Base-by-base conservation (phyloP, 1,284 basidiomycete species). In the Rhodotorula mucilaginosa region DNA sequence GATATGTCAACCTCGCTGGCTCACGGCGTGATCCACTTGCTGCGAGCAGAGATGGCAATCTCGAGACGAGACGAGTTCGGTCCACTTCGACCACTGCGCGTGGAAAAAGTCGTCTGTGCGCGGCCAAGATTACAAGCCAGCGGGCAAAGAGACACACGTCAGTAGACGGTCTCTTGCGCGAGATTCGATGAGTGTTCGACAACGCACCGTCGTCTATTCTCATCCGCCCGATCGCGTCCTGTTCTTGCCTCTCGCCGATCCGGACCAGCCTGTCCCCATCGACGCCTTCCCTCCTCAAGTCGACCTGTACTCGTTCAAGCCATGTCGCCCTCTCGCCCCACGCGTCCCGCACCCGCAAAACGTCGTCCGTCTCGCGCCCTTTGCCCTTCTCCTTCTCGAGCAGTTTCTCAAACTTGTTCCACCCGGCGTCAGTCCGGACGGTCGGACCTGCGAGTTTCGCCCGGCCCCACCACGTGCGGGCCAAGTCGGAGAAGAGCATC, bases 151-250 rank as follows among this genome's bases (percentile, higher is more conserved):
- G 26, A 44, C 39, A 44, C 12, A 44, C 12, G 39, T 44, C 39
- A 44, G 39, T 44, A 13, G 1, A 12, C 10, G 10, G 39, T 13
- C 39, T 44, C 39, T 44, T 44, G 10, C 39, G 39, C 39, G 39
- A 44, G 39, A 48, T 63, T 52, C 19, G 8, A 60, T 12, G 60
- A 46, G 44, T 12, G 8, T 29, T n/a, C 58, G 52, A 4, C 61
- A 39, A 21, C 84, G 70, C 74, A 88, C 88, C 83, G 78, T 92
- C 91, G 48, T 85, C 85, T 16, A 90, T 86, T 69, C 86, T 84
- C 49, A 93, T 87, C 0, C 88, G 86, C 3, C 5, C 84, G 23
- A 47, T 51, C 26, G 54, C 64, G 10, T 71, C 66, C 7, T 58
- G 65, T 34, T 71, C 64, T 5, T 26, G 47, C 18, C 18, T 7